These are phyloP conservation scores for Mycena sp. DNA, from an alignment of 1,284 basidiomycete species.

Conservation along the genomic window DNA sequence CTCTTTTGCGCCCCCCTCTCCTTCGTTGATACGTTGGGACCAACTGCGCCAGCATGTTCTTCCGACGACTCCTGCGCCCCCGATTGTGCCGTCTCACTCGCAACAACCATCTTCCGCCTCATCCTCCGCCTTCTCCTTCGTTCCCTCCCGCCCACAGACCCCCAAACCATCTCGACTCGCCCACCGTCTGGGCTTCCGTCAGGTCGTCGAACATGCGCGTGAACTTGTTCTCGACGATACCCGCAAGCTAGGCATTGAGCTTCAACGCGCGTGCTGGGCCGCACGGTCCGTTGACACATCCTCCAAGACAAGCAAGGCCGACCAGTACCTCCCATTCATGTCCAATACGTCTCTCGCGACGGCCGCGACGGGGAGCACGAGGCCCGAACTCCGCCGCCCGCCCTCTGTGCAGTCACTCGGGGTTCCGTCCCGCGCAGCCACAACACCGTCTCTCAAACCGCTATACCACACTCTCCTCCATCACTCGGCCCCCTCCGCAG, in stretches of 20 bases:
- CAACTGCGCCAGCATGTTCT: slow-evolving; percentile 62
- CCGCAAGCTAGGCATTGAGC: slow-evolving; percentile 57
- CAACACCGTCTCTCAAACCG: slow-evolving; percentile 47
- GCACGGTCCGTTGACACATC: slow-evolving; percentile 48
- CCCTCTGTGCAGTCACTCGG: slow-evolving; percentile 49
- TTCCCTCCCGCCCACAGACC: slow-evolving; percentile 43
- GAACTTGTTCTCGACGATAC: slow-evolving; percentile 55
- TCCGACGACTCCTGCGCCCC: slow-evolving; percentile 39
- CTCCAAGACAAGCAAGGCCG: slow-evolving; percentile 1
- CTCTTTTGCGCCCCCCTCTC: slow-evolving; percentile 43
- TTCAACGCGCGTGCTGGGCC: slow-evolving; percentile 60
- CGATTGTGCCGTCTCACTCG: slow-evolving; percentile 30
- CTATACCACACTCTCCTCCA: slow-evolving; percentile 54
- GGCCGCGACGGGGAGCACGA: slow-evolving; percentile 35
- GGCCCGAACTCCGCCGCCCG: slow-evolving; percentile 47
- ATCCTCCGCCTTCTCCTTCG: slow-evolving; percentile 34
- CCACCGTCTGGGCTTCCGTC: slow-evolving; percentile 61
- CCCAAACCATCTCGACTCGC: slow-evolving; percentile 66
- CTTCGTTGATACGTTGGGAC: slow-evolving; percentile 60
- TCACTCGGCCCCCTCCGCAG: slow-evolving; percentile 48
- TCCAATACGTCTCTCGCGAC: slow-evolving; percentile 50
- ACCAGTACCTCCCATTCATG: slow-evolving; percentile 59
- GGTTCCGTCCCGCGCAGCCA: slow-evolving; percentile 29
- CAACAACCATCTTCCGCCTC: slow-evolving; percentile 37
- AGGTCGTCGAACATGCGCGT: slow-evolving; percentile 67